Evolutionary conservation across 495 filamentous ascomycete genomes (phyloP).

Genomic region (Bombardia bombarda): DNA sequence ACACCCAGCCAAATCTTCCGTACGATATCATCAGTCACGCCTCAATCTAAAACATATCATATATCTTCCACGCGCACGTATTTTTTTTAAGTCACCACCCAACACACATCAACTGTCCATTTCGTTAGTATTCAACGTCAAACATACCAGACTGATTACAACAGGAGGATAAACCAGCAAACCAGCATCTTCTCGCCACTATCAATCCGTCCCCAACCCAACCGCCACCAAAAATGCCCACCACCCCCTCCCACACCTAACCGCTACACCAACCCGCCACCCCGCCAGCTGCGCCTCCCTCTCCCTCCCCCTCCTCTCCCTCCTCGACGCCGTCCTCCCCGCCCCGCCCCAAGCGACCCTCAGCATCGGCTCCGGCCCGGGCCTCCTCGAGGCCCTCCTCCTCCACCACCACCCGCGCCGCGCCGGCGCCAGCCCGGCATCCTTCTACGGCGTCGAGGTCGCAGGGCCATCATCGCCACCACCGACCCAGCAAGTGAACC

Average conservation of each 20-base stretch:
- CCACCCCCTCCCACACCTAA: conserved; percentile 7
- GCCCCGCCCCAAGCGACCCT: conserved; percentile 7
- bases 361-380: conserved; percentile 18
- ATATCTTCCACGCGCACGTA: too few relatives aligned
- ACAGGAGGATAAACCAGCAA: neutral
- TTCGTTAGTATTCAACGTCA: too few relatives aligned
- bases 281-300: conserved; percentile 15
- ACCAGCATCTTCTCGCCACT: too few relatives aligned
- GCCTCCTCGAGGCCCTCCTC: conserved; percentile 18
- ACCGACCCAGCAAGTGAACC: conserved; percentile 9
- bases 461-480: neutral
- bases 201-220: neutral
- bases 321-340: conserved; percentile 14
- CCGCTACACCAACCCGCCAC: conserved; percentile 6
- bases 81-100: too few relatives aligned
- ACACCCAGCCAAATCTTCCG: too few relatives aligned
- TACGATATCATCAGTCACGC: too few relatives aligned
- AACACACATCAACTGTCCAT: too few relatives aligned
- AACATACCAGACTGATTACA: too few relatives aligned
- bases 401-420: conserved; percentile 8
- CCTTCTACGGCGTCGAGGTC: conserved; percentile 17
- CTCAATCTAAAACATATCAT: too few relatives aligned
- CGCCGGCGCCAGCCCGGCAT: neutral
- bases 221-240: neutral
- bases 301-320: conserved; percentile 13